Evolutionary conservation across 2,329 filamentous ascomycete species (phyloP).

Genomic region (Hypoxylon sp.): DNA sequence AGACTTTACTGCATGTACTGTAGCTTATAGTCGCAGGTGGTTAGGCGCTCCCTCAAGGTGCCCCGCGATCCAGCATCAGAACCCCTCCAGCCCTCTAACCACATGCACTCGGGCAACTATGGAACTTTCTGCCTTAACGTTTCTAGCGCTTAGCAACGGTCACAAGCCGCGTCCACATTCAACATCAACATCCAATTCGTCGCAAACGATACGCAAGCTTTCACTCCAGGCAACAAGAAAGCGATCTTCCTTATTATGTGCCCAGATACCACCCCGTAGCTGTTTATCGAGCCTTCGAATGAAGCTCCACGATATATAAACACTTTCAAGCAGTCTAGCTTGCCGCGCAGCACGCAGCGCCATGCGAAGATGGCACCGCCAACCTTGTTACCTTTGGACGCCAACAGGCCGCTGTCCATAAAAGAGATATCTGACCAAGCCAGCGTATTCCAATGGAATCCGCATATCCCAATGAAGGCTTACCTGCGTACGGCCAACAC

Average conservation of each 20-base stretch:
- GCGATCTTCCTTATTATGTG: slow-evolving; percentile 15
- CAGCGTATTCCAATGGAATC: slow-evolving; percentile 84
- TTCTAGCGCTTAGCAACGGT: slow-evolving; percentile 24
- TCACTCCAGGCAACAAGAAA: slow-evolving; percentile 36
- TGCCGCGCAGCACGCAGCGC: slow-evolving; percentile 15
- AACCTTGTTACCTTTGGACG: slow-evolving; percentile 27
- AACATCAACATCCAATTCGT: slow-evolving; percentile 19
- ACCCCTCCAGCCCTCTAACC: slow-evolving; percentile 6
- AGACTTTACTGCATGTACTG: background rate
- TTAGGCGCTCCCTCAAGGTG: slow-evolving; percentile 6
- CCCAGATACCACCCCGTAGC: slow-evolving; percentile 4
- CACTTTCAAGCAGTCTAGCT: slow-evolving; percentile 13
- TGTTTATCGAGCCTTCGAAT: slow-evolving; percentile 21
- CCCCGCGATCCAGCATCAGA: slow-evolving; percentile 30
- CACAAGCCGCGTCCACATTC: slow-evolving; percentile 3
- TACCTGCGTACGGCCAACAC: slow-evolving; percentile 87
- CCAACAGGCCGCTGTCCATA: slow-evolving; percentile 75
- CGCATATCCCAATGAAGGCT: slow-evolving; percentile 80
- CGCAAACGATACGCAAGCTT: slow-evolving; percentile 38
- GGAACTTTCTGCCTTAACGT: slow-evolving; percentile 1
- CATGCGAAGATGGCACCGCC: slow-evolving; percentile 51
- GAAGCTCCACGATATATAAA: slow-evolving; percentile 23
- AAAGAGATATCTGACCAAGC: slow-evolving; percentile 84
- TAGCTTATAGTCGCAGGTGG: background rate
- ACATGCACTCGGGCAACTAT: too few species aligned